Evolutionary conservation across 148 eudicot species (phyloP), one percentile per base, ranked within the genome.

Genomic region (Chenopodium quinoa): DNA sequence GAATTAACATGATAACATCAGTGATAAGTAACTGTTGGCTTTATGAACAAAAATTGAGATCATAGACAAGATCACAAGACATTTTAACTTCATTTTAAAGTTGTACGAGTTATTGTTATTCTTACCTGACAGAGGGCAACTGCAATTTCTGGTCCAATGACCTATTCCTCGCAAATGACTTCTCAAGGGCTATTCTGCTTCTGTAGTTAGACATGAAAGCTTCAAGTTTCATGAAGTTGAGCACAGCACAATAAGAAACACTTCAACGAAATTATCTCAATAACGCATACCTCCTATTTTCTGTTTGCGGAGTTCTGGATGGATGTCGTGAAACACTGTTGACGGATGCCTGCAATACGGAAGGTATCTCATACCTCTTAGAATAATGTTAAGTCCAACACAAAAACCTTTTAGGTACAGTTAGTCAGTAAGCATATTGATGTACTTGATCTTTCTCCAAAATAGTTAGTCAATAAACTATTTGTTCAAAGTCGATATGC

Each of bases 291-390:
- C 90, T 88, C 84, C 78, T 85, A 58, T 77, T 83, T 84, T 86
- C 87, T 83, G 86, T 75, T 73, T 83, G 89, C 82, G 83, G 86
- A 47, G 84, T 82, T 63, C 82, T 84, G 65, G 81, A 80, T 52
- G 75, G 78, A 75, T 82, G 86, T 80, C 80, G 83, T 75, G 76
- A 73, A 56, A 79, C 64, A 77, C 85, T 88, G 69, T 46, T 83
- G 44, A 77, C 89, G 76, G 90, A 87, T 63, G 86, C 90, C 97
- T 92, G 86, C 86, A 84, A 11, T 63, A 65, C 29, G 67, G 71
- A 74, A 80, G 73, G 19, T 37, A 78, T 67, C 7, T 8, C 37
- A 74, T 34, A 37, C 54, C 65, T 31, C 54, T 69, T 71, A 47
- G 14, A 75, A 76, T 3, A 19, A 58, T 17, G 9, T 58, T 7